Evolutionary conservation across 768 basidiomycete species (phyloP), one percentile per base, ranked within the genome.

Genomic region (Pholiota microspora): DNA sequence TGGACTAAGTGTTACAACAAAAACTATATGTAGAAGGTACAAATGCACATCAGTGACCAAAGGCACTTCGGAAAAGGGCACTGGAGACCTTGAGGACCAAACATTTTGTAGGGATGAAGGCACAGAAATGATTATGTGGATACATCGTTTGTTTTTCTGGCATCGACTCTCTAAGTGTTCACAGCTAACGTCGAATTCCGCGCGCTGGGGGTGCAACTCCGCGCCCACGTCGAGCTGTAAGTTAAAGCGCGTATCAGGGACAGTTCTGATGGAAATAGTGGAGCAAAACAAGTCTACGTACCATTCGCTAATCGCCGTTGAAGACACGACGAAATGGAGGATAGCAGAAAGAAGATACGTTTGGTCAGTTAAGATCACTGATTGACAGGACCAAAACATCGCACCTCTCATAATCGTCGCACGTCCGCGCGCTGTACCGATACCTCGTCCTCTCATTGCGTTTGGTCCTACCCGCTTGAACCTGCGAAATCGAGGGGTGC

Each of bases 381-480:
- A 56, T 21, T 23, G 49, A 57, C 12, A 13, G 34, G 35, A 36
- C 25, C 13, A 56, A 31, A 47, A 59, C 36, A 23, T 68, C 91
- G 62, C 62, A 97, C 94, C 96, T 72, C 96, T 81, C 90, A 97
- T 94, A 64, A 98, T 98, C 12, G 96, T 98, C 40, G 96, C 96
- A 72, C 96, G 88, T 73, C 96, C 96, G 83, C 96, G 88, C 45
- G 96, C 96, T 66, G 96, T 97, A 65, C 97, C 97, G 67, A 99
- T 99, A 85, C 97, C 97, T 60, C 96, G 83, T 66, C 97, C 97
- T 64, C 92, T 87, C 95, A 98, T 98, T 16, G 94, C 96, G 68
- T 97, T 98, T 7, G 96, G 94, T 34, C 96, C 95, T 27, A 96
- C 93, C 57, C 97, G 88, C 74, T 98, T 99, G 77, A 99, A 99